phyloP scores from a whole-genome alignment of 805 yeast genomes.

The Wickerhamiella allomyrinae region DNA sequence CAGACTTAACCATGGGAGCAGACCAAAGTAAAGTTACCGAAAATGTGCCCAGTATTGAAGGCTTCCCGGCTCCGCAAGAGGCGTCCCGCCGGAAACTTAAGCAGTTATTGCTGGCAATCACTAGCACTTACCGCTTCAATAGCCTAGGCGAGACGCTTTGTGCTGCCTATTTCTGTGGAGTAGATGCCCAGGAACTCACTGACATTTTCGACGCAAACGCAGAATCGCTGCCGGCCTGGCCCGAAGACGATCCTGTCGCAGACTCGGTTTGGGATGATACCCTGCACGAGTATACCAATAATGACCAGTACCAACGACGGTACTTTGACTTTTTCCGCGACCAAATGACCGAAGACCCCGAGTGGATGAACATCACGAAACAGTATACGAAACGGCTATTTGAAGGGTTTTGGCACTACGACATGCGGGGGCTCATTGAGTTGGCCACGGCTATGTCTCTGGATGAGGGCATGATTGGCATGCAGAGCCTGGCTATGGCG shows the following conservation, averaged over 20 bases:
- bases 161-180: slow-evolving; percentile 27
- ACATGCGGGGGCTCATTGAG: slow-evolving; percentile 24
- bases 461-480: slow-evolving; percentile 24
- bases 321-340: slow-evolving; percentile 29
- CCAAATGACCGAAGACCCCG: slow-evolving; percentile 21
- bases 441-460: slow-evolving; percentile 26
- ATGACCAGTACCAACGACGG: slow-evolving; percentile 23
- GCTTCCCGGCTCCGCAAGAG: slow-evolving; percentile 7
- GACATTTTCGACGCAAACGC: slow-evolving; percentile 21
- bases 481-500: slow-evolving; percentile 24
- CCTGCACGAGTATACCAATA: slow-evolving; percentile 22
- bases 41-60: slow-evolving; percentile 12
- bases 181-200: slow-evolving; percentile 20
- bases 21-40: slow-evolving; percentile 7
- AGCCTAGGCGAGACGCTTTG: slow-evolving; percentile 15
- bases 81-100: slow-evolving; percentile 16
- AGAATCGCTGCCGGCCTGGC: slow-evolving; percentile 21
- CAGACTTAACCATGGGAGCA: slow-evolving; percentile 2
- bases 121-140: slow-evolving; percentile 21
- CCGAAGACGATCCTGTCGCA: slow-evolving; percentile 28
- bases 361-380: slow-evolving; percentile 23
- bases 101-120: slow-evolving; percentile 23
- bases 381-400: slow-evolving; percentile 16
- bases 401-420: slow-evolving; percentile 16
- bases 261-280: slow-evolving; percentile 24